Percentiles rank a stretch among this genome's conserved stretches.
phyloP scores from a whole-genome alignment of 176 grass and related monocot genomes.

The Oryza officinalis region DNA sequence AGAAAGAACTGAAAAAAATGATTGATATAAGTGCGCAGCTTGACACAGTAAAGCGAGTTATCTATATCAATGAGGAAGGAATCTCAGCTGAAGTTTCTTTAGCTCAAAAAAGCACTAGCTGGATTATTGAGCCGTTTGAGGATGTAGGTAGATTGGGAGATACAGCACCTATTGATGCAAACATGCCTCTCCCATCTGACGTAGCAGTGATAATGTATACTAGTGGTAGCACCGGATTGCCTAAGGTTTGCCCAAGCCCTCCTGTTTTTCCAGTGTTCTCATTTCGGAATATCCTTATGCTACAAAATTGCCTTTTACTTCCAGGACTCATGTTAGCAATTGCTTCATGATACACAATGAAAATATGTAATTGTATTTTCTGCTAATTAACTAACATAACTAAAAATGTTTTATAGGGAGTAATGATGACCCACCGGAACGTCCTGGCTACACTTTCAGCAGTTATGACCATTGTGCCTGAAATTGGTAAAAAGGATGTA shows the following conservation, averaged over 20 bases:
- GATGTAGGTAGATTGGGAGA: slow-evolving; percentile 66
- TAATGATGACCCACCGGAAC: slow-evolving; percentile 97
- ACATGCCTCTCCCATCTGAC: slow-evolving; percentile 69
- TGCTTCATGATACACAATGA: neutral
- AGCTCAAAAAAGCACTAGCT: slow-evolving; percentile 64
- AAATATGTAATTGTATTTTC: slow-evolving; percentile 23
- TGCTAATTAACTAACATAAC: slow-evolving; percentile 28
- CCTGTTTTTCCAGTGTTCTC: neutral
- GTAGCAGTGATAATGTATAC: slow-evolving; percentile 97
- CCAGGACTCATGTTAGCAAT: neutral
- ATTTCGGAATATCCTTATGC: slow-evolving; percentile 8
- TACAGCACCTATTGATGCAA: slow-evolving; percentile 66
- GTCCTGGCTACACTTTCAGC: slow-evolving; percentile 85
- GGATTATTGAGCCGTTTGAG: slow-evolving; percentile 64
- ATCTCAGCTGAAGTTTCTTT: slow-evolving; percentile 66
- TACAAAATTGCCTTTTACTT: slow-evolving; percentile 4
- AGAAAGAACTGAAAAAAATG: slow-evolving; percentile 90
- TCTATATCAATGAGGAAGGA: slow-evolving; percentile 84
- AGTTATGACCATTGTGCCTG: slow-evolving; percentile 86
- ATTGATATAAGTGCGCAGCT: slow-evolving; percentile 83
- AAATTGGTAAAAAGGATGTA: slow-evolving; percentile 68
- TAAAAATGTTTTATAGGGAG: slow-evolving; percentile 57
- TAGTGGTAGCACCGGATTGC: slow-evolving; percentile 93
- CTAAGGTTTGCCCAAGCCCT: slow-evolving; percentile 67
- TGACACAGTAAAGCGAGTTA: slow-evolving; percentile 67